A percentile compares a stretch with the other conserved stretches of the same genome.
Evolutionary conservation across 2,329 filamentous ascomycete species (phyloP).

Genomic region (Penicillium paneum): DNA sequence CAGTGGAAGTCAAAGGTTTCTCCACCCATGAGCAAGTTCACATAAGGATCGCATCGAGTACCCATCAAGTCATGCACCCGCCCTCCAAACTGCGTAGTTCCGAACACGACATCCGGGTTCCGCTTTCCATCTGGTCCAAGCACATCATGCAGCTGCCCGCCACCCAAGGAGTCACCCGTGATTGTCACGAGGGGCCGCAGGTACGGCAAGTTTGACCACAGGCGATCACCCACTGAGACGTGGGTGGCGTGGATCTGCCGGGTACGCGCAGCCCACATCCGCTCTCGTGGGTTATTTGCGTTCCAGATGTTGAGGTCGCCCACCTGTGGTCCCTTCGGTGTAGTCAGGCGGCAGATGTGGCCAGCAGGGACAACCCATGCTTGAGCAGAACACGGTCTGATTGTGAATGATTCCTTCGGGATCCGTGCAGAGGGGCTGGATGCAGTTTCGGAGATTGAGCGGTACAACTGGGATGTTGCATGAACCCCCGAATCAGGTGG

Average conservation of each 20-base stretch:
- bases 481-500: constrained; percentile 36
- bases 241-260: constrained; percentile 75
- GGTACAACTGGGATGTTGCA: constrained; percentile 37
- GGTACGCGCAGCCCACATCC: constrained; percentile 78
- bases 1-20: constrained; percentile 76
- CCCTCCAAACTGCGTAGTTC: constrained; percentile 55
- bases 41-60: constrained; percentile 80
- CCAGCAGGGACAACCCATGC: constrained; percentile 70
- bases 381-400: constrained; percentile 70
- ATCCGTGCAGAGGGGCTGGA: constrained; percentile 27
- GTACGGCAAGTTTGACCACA: constrained; percentile 77
- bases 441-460: constrained; percentile 37
- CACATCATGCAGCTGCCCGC: constrained; percentile 38
- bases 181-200: constrained; percentile 73
- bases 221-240: constrained; percentile 65
- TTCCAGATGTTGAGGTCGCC: constrained; percentile 84
- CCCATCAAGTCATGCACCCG: constrained; percentile 75
- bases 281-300: constrained; percentile 69
- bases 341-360: constrained; percentile 68
- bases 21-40: constrained; percentile 70
- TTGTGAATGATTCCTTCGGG: constrained; percentile 51
- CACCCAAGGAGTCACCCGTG: constrained; percentile 60
- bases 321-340: constrained; percentile 74
- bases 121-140: constrained; percentile 35
- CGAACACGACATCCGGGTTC: constrained; percentile 42